A percentile compares a stretch with the other conserved stretches of the same genome.
Conservation (phyloP, 441 rosid species). For the Croton setiger region DNA sequence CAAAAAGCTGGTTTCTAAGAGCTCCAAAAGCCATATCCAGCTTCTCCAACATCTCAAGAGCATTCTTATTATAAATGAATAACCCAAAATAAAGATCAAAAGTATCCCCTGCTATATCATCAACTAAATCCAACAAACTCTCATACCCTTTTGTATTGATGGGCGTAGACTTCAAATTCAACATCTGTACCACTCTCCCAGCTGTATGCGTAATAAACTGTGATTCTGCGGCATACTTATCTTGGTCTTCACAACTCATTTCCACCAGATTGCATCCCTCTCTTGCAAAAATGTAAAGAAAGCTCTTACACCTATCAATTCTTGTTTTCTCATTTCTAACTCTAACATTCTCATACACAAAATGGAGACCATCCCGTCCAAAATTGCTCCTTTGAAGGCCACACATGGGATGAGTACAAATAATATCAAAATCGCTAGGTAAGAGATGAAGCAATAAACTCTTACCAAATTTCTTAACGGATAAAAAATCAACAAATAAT, state of each 20-base stretch:
- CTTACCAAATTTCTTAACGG: conserved; percentile 64
- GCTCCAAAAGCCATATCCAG: conserved; percentile 53
- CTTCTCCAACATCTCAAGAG: conserved; percentile 56
- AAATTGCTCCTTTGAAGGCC: conserved; percentile 56
- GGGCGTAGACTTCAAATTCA: conserved; percentile 43
- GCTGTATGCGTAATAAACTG: conserved; percentile 48
- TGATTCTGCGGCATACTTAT: conserved; percentile 38
- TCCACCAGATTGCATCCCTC: conserved; percentile 48
- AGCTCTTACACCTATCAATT: conserved; percentile 32
- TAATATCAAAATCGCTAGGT: conserved; percentile 56
- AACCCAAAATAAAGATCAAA: conserved; percentile 67
- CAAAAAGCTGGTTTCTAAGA: conserved; percentile 55
- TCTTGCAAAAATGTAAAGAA: conserved; percentile 35
- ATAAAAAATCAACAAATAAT: conserved; percentile 65
- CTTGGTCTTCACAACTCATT: conserved; percentile 44
- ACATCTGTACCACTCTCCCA: conserved; percentile 39
- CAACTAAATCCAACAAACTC: conserved; percentile 40
- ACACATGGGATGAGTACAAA: conserved; percentile 69
- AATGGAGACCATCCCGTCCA: conserved; percentile 46
- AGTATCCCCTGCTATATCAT: conserved; percentile 45
- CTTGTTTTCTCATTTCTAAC: conserved; percentile 38
- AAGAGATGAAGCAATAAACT: conserved; percentile 40
- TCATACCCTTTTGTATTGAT: conserved; percentile 50
- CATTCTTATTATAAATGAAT: conserved; percentile 54
- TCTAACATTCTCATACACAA: conserved; percentile 62